Percentiles rank a stretch among this genome's conserved stretches.
Conservation (phyloP, 2,329 filamentous ascomycete species). For the Fusarium sulawesiense region DNA sequence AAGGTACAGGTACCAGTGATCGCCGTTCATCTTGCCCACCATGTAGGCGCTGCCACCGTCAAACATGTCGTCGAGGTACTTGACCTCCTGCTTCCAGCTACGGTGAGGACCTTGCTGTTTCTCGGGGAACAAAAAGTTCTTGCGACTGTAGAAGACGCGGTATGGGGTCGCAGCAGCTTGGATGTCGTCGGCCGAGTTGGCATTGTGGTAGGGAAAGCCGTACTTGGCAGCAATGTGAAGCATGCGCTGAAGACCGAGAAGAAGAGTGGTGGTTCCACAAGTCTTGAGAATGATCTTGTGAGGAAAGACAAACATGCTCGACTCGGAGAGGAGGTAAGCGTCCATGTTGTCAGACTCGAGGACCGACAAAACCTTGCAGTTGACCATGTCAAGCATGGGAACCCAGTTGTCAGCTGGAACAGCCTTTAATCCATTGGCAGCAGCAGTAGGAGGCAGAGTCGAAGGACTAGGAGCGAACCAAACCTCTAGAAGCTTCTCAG, state of each 20-base stretch:
- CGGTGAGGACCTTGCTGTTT: constrained; percentile 94
- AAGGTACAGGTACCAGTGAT: constrained; percentile 99
- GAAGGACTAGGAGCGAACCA: constrained; percentile 91
- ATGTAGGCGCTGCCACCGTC: constrained; percentile 95
- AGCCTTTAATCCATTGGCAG: constrained; percentile 83
- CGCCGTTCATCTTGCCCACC: constrained; percentile 99
- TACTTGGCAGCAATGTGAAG: constrained; percentile 89
- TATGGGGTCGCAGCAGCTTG: constrained; percentile 86
- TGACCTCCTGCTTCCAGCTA: constrained; percentile 97
- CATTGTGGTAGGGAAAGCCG: constrained; percentile 86
- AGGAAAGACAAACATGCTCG: constrained; percentile 99
- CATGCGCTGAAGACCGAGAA: constrained; percentile 89
- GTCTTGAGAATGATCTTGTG: constrained; percentile 99
- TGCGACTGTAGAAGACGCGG: constrained; percentile 97
- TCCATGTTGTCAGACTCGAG: constrained; percentile 94
- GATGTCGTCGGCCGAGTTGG: constrained; percentile 72
- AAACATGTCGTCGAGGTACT: constrained; percentile 91
- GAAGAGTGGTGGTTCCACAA: constrained; percentile 93
- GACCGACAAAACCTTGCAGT: constrained; percentile 97
- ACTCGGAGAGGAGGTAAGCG: constrained; percentile 96
- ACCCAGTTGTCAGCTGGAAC: constrained; percentile 90
- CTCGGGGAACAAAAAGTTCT: constrained; percentile 97
- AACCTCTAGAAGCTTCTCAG: constrained; percentile 97
- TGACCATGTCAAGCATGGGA: constrained; percentile 96
- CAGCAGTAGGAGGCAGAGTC: constrained; percentile 75